These are phyloP conservation scores for Gentiana dahurica DNA, from an alignment of 257 asterid genomes.

Conservation along the genomic window DNA sequence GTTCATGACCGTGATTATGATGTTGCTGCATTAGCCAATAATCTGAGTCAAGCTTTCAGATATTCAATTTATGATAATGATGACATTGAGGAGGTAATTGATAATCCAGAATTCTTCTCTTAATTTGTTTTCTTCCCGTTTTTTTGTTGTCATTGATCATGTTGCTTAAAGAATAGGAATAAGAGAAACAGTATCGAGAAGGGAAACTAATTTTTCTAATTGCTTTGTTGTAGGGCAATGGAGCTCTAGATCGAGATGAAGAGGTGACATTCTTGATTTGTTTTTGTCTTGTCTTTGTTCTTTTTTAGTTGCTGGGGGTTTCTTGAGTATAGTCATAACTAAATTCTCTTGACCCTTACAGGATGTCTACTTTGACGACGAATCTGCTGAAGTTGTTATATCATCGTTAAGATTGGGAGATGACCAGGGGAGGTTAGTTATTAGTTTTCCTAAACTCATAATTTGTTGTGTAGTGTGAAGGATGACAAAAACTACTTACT, in stretches of 20 bases:
- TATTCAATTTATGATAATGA: constrained; percentile 74
- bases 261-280: constrained; percentile 42
- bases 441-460: too few relatives aligned
- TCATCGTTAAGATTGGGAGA: constrained; percentile 93
- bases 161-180: not conserved
- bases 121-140: too few relatives aligned
- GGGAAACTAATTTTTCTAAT: constrained; percentile 1
- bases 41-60: constrained; percentile 85
- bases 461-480: too few relatives aligned
- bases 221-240: constrained; percentile 59
- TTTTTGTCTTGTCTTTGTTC: not conserved
- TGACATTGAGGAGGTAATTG: constrained; percentile 57
- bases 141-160: too few relatives aligned
- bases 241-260: constrained; percentile 70
- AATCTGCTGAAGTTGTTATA: constrained; percentile 94
- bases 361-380: constrained; percentile 97
- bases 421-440: constrained; percentile 89
- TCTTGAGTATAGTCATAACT: too few relatives aligned
- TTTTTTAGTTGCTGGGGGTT: too few relatives aligned
- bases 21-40: constrained; percentile 83
- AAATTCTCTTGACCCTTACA: constrained; percentile 13
- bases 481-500: too few relatives aligned
- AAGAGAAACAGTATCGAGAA: too few relatives aligned
- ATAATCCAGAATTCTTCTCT: too few relatives aligned
- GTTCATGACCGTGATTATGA: constrained; percentile 86